A percentile compares a stretch with the other conserved stretches of the same genome.
Evolutionary conservation across 345 rosid species (phyloP).

Genomic region (Ceriops tagal): DNA sequence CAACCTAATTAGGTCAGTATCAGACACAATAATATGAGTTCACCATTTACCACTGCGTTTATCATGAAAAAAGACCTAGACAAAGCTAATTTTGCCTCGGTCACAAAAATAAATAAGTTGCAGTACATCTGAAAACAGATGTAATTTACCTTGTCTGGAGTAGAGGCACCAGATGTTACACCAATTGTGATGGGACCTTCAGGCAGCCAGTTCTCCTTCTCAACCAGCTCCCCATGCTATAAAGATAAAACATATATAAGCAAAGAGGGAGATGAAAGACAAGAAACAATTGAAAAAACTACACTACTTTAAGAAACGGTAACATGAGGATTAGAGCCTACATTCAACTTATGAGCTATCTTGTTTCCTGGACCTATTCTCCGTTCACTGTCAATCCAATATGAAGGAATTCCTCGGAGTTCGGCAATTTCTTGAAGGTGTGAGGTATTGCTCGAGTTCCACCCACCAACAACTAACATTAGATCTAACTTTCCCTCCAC

Average conservation of each 20-base stretch:
- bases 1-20: slow-evolving; percentile 41
- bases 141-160: slow-evolving; percentile 80
- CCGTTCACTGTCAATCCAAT: slow-evolving; percentile 85
- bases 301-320: background rate
- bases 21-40: background rate
- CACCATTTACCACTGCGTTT: background rate
- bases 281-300: background rate
- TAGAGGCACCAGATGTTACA: slow-evolving; percentile 93
- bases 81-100: too few species aligned
- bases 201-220: slow-evolving; percentile 87
- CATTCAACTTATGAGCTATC: slow-evolving; percentile 80
- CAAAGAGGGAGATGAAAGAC: background rate
- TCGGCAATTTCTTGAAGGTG: slow-evolving; percentile 98
- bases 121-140: background rate
- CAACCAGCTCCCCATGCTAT: slow-evolving; percentile 91
- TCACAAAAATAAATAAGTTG: too few species aligned
- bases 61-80: background rate
- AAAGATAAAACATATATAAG: background rate
- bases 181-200: slow-evolving; percentile 85
- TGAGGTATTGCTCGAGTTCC: slow-evolving; percentile 99
- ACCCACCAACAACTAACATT: slow-evolving; percentile 89
- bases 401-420: slow-evolving; percentile 84
- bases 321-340: slow-evolving; percentile 31
- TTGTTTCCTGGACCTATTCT: slow-evolving; percentile 92
- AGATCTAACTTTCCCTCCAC: slow-evolving; percentile 86